These are phyloP conservation scores for Candida bentonensis DNA, from an alignment of 805 yeast genomes.

Conservation along the genomic window DNA sequence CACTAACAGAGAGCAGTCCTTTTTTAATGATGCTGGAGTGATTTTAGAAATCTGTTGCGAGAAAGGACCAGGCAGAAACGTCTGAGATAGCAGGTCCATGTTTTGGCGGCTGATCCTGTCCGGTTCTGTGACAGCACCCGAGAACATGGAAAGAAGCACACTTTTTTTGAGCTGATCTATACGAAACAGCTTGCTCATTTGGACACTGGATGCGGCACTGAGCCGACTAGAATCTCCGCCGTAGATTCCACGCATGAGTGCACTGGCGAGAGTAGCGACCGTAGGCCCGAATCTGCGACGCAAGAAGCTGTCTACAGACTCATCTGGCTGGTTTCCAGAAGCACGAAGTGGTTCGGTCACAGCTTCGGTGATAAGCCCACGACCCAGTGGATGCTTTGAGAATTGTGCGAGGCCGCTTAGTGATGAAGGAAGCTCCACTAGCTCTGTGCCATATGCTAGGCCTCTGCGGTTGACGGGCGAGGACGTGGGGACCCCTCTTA, in stretches of 20 bases:
- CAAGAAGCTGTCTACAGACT: neutral
- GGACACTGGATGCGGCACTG: neutral
- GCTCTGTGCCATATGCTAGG: neutral
- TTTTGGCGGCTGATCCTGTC: neutral
- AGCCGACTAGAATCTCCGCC: neutral
- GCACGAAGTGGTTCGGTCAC: neutral
- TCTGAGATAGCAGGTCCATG: neutral
- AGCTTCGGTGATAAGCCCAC: neutral
- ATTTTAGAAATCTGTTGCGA: neutral
- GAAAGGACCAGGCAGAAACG: neutral
- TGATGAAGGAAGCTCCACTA: neutral
- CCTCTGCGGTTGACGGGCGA: neutral
- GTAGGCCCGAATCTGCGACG: neutral
- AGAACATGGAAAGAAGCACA: neutral
- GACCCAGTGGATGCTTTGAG: neutral
- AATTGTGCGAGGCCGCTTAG: neutral
- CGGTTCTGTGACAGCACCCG: neutral
- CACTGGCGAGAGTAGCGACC: neutral
- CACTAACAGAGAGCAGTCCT: neutral
- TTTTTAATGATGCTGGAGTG: neutral
- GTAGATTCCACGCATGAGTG: neutral
- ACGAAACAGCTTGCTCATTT: neutral
- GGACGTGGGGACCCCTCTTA: neutral
- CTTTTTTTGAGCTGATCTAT: neutral
- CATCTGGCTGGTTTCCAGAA: neutral